phyloP scores from a whole-genome alignment of 2,329 filamentous ascomycete species.

The Aaosphaeria pasadenensis region DNA sequence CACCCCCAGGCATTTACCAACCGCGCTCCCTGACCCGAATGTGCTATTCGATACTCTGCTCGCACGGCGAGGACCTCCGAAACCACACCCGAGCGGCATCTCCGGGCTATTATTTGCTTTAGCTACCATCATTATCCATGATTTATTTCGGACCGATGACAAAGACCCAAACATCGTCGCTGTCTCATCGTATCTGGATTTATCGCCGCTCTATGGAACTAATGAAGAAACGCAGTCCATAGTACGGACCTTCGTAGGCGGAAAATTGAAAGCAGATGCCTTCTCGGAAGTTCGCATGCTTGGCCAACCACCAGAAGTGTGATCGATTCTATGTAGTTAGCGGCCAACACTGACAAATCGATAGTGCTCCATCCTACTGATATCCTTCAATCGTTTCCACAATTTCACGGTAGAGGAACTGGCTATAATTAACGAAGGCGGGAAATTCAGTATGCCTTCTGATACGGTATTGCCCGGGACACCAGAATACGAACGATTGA shows the following conservation, averaged over 20 bases:
- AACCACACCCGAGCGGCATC: constrained; percentile 65
- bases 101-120: constrained; percentile 72
- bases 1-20: constrained; percentile 52
- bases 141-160: constrained; percentile 61
- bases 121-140: constrained; percentile 59
- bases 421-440: too few relatives aligned
- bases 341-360: too few relatives aligned
- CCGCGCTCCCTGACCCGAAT: constrained; percentile 57
- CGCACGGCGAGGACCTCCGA: constrained; percentile 56
- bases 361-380: too few relatives aligned
- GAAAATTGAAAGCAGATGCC: constrained; percentile 18
- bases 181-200: constrained; percentile 69
- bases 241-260: constrained; percentile 60
- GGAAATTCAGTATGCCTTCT: too few relatives aligned
- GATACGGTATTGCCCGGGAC: too few relatives aligned
- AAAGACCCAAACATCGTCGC: constrained; percentile 58
- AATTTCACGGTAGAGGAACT: too few relatives aligned
- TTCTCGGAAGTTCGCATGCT: too few relatives aligned
- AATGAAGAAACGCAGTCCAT: constrained; percentile 60
- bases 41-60: constrained; percentile 63
- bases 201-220: constrained; percentile 66
- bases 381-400: too few relatives aligned
- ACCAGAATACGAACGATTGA: too few relatives aligned
- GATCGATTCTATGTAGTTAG: too few relatives aligned
- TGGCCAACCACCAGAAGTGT: too few relatives aligned